phyloP scores from a whole-genome alignment of 1,284 basidiomycete species.

The Rhodofomes roseus region DNA sequence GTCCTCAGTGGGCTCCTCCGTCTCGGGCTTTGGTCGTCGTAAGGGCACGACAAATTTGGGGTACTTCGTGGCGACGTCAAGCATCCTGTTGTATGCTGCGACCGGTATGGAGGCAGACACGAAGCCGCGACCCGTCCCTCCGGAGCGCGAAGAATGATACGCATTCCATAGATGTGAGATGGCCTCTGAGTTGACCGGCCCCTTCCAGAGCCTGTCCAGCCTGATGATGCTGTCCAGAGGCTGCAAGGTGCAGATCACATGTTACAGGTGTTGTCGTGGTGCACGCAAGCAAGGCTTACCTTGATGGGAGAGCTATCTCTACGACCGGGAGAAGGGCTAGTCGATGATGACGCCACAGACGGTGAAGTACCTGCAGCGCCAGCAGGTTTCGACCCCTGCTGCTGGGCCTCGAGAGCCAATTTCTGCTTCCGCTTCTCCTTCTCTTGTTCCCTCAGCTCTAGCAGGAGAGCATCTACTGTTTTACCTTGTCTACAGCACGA shows the following conservation, averaged over 20 bases:
- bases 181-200: constrained; percentile 69
- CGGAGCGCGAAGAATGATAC: constrained; percentile 77
- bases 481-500: constrained; percentile 23
- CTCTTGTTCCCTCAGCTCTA: constrained; percentile 28
- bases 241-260: constrained; percentile 42
- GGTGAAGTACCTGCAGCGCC: constrained; percentile 16
- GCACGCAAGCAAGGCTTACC: constrained; percentile 42
- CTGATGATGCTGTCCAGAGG: constrained; percentile 81
- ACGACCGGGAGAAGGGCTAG: constrained; percentile 29
- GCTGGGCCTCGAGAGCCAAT: constrained; percentile 20
- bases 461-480: constrained; percentile 26
- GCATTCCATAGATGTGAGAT: constrained; percentile 85
- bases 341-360: constrained; percentile 10
- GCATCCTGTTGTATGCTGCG: constrained; percentile 72
- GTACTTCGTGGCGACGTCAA: constrained; percentile 56
- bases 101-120: constrained; percentile 79
- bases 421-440: constrained; percentile 21
- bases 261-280: too few relatives aligned
- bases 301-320: constrained; percentile 72
- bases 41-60: constrained; percentile 80
- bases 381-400: constrained; percentile 17
- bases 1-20: constrained; percentile 25
- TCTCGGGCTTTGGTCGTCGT: constrained; percentile 41
- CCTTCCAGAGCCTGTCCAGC: constrained; percentile 62
- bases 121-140: constrained; percentile 76